A percentile compares a stretch with the other conserved stretches of the same genome.
Evolutionary conservation across 2,329 filamentous ascomycete genomes (phyloP).

Genomic region (Alternaria sp.): DNA sequence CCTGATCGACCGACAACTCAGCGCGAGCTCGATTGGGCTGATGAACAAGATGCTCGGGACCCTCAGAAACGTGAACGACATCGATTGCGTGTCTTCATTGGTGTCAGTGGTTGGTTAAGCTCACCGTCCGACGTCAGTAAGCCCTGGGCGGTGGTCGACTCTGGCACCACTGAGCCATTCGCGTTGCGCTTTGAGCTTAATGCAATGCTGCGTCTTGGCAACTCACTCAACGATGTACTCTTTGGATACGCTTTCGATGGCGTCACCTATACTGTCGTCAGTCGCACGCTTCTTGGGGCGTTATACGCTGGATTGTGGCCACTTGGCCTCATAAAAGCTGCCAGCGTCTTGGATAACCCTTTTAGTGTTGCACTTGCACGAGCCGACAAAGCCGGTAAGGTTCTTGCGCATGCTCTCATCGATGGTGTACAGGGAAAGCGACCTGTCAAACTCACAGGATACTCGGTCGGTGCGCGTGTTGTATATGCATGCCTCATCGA

Average conservation of each 20-base stretch:
- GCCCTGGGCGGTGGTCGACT: conserved; percentile 79
- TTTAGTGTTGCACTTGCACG: conserved; percentile 78
- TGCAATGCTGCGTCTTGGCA: conserved; percentile 77
- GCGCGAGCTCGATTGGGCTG: conserved; percentile 35
- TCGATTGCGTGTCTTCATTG: conserved; percentile 75
- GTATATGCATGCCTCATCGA: conserved; percentile 81
- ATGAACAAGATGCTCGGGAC: conserved; percentile 38
- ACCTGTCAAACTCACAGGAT: conserved; percentile 81
- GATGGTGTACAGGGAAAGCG: conserved; percentile 82
- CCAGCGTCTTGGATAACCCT: conserved; percentile 76
- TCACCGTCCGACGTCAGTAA: conserved; percentile 72
- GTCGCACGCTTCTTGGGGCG: conserved; percentile 60
- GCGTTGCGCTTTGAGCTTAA: conserved; percentile 83
- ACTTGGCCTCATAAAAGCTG: conserved; percentile 56
- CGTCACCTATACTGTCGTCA: conserved; percentile 76
- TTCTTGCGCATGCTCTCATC: conserved; percentile 81
- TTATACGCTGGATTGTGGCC: conserved; percentile 59
- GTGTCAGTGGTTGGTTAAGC: conserved; percentile 80
- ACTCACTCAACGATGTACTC: conserved; percentile 76
- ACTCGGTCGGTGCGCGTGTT: conserved; percentile 79
- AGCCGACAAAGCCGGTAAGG: conserved; percentile 79
- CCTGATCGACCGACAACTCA: conserved; percentile 35
- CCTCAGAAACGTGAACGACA: conserved; percentile 42
- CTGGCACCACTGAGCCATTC: conserved; percentile 74
- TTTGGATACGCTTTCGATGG: conserved; percentile 79